A percentile compares a stretch with the other conserved stretches of the same genome.
phyloP scores from a whole-genome alignment of 2,329 filamentous ascomycete genomes.

The Aspergillus unguis region DNA sequence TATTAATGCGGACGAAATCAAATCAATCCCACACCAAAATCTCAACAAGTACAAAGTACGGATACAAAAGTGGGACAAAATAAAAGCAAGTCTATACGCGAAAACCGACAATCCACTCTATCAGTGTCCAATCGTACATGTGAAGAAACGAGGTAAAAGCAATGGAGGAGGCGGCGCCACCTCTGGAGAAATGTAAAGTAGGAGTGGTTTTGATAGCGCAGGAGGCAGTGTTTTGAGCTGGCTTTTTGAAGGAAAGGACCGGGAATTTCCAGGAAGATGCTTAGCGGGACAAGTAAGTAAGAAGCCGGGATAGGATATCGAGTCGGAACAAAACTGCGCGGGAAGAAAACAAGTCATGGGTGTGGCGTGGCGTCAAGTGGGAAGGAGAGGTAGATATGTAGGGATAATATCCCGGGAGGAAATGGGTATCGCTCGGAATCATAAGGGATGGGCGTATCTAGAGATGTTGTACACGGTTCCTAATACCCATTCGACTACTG shows the following conservation, averaged over 20 bases:
- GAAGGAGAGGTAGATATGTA: not conserved
- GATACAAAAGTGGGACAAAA: slow-evolving; percentile 9
- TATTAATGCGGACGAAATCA: not conserved
- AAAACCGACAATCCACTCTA: slow-evolving; percentile 25
- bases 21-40: not conserved
- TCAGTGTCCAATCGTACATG: slow-evolving; percentile 23
- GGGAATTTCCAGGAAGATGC: not conserved
- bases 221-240: too few relatives aligned
- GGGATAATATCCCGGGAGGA: slow-evolving; percentile 3
- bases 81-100: slow-evolving; percentile 18
- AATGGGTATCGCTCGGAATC: slow-evolving; percentile 17
- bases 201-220: too few relatives aligned
- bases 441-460: slow-evolving; percentile 16
- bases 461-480: slow-evolving; percentile 14
- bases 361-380: slow-evolving; percentile 17
- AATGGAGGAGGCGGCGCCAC: not conserved
- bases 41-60: slow-evolving; percentile 2
- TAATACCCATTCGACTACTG: slow-evolving; percentile 3
- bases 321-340: not conserved
- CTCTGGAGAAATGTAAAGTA: too few relatives aligned
- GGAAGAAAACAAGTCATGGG: slow-evolving; percentile 16
- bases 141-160: slow-evolving; percentile 13
- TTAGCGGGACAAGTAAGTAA: not conserved
- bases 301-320: not conserved
- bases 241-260: slow-evolving; percentile 4